Percentiles rank a stretch among this genome's conserved stretches.
These are phyloP conservation scores for Pichia ethanolica DNA, from an alignment of 805 yeast species.

Conservation along the genomic window DNA sequence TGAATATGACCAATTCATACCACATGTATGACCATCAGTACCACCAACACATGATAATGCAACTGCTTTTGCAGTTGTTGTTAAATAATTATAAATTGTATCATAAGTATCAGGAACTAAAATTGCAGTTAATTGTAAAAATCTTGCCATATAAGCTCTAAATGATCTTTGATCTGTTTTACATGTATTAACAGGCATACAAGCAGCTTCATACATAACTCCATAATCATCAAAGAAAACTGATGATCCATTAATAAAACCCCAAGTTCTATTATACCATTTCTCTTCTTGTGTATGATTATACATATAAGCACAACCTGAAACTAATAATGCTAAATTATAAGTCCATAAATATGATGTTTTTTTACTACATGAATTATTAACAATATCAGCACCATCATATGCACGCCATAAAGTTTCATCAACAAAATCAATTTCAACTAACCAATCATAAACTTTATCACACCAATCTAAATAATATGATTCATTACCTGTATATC, in stretches of 20 bases:
- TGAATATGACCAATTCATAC: slow-evolving; percentile 51
- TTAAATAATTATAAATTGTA: slow-evolving; percentile 31
- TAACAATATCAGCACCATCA: slow-evolving; percentile 58
- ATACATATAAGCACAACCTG: slow-evolving; percentile 78
- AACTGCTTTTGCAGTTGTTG: slow-evolving; percentile 55
- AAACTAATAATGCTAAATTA: slow-evolving; percentile 70
- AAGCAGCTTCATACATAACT: slow-evolving; percentile 76
- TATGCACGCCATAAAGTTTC: slow-evolving; percentile 41
- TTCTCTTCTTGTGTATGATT: slow-evolving; percentile 56
- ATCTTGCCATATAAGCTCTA: slow-evolving; percentile 74
- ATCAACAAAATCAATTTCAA: slow-evolving; percentile 41
- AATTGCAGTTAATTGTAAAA: slow-evolving; percentile 65
- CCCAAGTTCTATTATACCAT: slow-evolving; percentile 60
- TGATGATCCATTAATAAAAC: slow-evolving; percentile 46
- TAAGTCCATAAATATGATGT: slow-evolving; percentile 73
- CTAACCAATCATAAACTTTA: slow-evolving; percentile 75
- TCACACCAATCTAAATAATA: slow-evolving; percentile 67
- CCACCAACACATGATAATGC: slow-evolving; percentile 72
- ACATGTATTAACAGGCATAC: slow-evolving; percentile 61
- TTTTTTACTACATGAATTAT: slow-evolving; percentile 53
- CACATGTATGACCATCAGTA: slow-evolving; percentile 69
- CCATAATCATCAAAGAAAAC: slow-evolving; percentile 42
- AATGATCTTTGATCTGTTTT: slow-evolving; percentile 88
- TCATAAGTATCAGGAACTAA: slow-evolving; percentile 52
- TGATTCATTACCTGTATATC: slow-evolving; percentile 69